Conservation (phyloP, 1,139 yeast species). For the Geotrichum fermentans region DNA sequence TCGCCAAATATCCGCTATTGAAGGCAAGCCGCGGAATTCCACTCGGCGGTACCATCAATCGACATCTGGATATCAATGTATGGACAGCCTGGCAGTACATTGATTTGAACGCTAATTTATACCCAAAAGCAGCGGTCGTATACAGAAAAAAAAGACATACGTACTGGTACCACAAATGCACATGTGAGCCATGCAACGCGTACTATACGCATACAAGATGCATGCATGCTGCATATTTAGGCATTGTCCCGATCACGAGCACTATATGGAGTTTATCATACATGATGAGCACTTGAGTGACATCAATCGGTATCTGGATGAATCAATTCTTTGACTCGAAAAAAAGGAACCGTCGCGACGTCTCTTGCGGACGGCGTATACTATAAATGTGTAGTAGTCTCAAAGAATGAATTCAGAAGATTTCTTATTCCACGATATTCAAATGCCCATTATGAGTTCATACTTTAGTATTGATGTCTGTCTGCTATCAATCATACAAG, state of each 20-base stretch:
- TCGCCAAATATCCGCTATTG: no score
- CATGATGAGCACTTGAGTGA: background rate
- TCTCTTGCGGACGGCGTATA: background rate
- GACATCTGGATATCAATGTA: no score
- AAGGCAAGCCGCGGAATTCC: no score
- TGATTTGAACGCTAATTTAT: background rate
- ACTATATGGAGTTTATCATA: background rate
- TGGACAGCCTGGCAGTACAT: background rate
- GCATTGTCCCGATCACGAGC: background rate
- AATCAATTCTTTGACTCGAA: background rate
- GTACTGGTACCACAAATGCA: no score
- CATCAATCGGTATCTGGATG: background rate
- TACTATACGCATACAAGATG: background rate
- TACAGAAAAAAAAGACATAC: background rate
- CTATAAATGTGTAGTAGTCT: background rate
- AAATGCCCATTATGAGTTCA: background rate
- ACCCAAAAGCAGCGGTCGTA: background rate
- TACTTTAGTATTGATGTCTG: background rate
- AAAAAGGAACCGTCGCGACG: no score
- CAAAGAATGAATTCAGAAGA: no score
- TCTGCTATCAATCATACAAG: no score
- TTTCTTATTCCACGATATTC: background rate
- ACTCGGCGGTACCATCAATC: no score
- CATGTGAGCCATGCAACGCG: background rate
- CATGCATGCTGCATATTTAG: background rate